Percentiles rank a stretch among this genome's conserved stretches.
Conservation (phyloP, 2,329 filamentous ascomycete genomes). For the Pyrenophora teres region DNA sequence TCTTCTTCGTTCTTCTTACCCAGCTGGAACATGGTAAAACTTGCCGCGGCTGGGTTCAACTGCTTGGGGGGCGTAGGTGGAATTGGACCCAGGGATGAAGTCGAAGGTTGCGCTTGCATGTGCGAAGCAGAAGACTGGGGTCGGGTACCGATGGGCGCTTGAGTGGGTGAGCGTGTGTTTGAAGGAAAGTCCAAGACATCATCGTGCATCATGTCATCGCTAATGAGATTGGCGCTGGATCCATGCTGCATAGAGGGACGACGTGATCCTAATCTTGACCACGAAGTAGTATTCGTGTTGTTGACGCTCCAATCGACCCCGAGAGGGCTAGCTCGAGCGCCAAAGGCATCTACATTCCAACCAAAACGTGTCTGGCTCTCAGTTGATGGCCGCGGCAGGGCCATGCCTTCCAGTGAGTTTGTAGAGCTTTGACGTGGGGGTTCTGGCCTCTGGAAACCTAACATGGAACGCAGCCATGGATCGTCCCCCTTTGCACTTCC, state of each 20-base stretch:
- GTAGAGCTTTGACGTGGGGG: slow-evolving; percentile 70
- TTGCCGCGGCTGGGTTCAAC: slow-evolving; percentile 87
- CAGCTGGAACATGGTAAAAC: slow-evolving; percentile 64
- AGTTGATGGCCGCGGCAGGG: slow-evolving; percentile 45
- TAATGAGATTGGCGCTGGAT: slow-evolving; percentile 67
- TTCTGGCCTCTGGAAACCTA: slow-evolving; percentile 47
- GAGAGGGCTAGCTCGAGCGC: slow-evolving; percentile 48
- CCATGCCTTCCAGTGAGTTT: slow-evolving; percentile 56
- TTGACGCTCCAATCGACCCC: slow-evolving; percentile 50
- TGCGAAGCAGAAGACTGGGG: slow-evolving; percentile 64
- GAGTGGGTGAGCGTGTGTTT: slow-evolving; percentile 57
- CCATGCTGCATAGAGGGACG: slow-evolving; percentile 80
- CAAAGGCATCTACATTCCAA: slow-evolving; percentile 46
- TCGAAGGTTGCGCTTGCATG: slow-evolving; percentile 21
- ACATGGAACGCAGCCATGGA: slow-evolving; percentile 53
- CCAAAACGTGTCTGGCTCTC: slow-evolving; percentile 48
- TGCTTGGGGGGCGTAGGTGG: slow-evolving; percentile 57
- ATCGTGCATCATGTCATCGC: slow-evolving; percentile 56
- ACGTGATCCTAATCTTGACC: slow-evolving; percentile 78
- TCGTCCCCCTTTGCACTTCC: slow-evolving; percentile 57
- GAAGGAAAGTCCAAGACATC: slow-evolving; percentile 57
- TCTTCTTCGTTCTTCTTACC: slow-evolving; percentile 42
- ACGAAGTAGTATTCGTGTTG: slow-evolving; percentile 54
- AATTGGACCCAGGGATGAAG: slow-evolving; percentile 27
- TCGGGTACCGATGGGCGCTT: slow-evolving; percentile 78